Conservation (phyloP, 208 protist genomes). For the Crithidia fasciculata region DNA sequence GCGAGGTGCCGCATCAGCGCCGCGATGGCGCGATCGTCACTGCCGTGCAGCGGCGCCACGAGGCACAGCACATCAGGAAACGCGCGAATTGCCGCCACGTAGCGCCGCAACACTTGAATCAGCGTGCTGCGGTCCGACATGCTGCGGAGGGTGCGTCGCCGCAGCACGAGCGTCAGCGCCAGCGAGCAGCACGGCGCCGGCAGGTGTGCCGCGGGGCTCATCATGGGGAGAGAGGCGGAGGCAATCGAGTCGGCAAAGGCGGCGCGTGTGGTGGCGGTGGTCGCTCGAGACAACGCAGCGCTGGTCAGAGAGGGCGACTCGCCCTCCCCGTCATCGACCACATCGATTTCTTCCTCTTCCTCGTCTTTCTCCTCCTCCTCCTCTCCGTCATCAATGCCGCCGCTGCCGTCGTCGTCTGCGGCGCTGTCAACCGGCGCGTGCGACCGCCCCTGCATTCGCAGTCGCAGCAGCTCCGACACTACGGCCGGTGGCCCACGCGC, state of each 20-base stretch:
- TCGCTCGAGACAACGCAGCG: neutral
- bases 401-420: too few relatives aligned
- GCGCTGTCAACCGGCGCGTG: too few relatives aligned
- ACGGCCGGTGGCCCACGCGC: neutral
- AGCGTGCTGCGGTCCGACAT: conserved; percentile 15
- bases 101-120: conserved; percentile 20
- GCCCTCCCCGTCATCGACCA: too few relatives aligned
- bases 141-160: conserved; percentile 22
- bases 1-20: neutral
- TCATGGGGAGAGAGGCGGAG: neutral
- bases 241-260: neutral
- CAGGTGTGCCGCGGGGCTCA: neutral
- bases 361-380: neutral
- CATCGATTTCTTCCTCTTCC: neutral
- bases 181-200: conserved; percentile 17
- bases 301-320: neutral
- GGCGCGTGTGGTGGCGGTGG: neutral
- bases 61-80: conserved; percentile 4
- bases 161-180: conserved; percentile 17
- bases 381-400: neutral
- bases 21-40: conserved; percentile 1
- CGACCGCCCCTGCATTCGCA: too few relatives aligned
- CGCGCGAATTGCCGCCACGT: conserved; percentile 12
- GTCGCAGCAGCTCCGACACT: too few relatives aligned
- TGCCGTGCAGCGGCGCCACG: conserved; percentile 1